Evolutionary conservation across 805 yeast species (phyloP), one percentile per base, ranked within the genome.

Genomic region (Nakazawaea molendinolei): DNA sequence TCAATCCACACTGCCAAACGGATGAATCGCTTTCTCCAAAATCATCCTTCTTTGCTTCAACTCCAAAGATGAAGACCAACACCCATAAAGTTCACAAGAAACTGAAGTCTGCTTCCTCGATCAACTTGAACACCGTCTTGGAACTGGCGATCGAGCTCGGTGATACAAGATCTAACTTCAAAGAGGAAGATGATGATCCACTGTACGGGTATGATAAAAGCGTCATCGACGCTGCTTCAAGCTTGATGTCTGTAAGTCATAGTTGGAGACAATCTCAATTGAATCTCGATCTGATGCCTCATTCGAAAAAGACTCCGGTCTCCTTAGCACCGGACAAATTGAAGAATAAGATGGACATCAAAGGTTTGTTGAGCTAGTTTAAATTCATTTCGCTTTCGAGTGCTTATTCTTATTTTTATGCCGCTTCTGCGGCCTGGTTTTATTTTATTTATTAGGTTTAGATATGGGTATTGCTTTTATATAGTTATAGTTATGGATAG

Each of bases 321-420:
- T 21, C 31, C 8, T 5, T 16, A 16, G 10, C 21, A 5, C 13
- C 23, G 27, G n/a, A 8, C 5, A 17, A 23, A 5, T 14, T 19
- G 12, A 31, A 22, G 17, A 22, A 28, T 23, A 36, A 36, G 34
- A 38, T 38, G 40, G 32, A 37, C 23, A 37, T 37, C 16, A 37
- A 22, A 23, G 40, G 40, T 5, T 31, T 36, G 13, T 36, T 36
- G 18, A 26, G 28, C 12, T 36, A 27, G 14, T 24, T 27, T 15
- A 14, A 19, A 5, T n/a, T n/a, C n/a, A n/a, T n/a, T n/a, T n/a
- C n/a, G n/a, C n/a, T n/a, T n/a, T n/a, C n/a, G n/a, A n/a, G n/a
- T n/a, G n/a, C n/a, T n/a, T n/a, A n/a, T n/a, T n/a, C n/a, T n/a
- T n/a, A n/a, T n/a, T n/a, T n/a, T n/a, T n/a, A n/a, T n/a, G n/a